Base-by-base conservation (phyloP, 805 yeast genomes). In the Candida suzukii region DNA sequence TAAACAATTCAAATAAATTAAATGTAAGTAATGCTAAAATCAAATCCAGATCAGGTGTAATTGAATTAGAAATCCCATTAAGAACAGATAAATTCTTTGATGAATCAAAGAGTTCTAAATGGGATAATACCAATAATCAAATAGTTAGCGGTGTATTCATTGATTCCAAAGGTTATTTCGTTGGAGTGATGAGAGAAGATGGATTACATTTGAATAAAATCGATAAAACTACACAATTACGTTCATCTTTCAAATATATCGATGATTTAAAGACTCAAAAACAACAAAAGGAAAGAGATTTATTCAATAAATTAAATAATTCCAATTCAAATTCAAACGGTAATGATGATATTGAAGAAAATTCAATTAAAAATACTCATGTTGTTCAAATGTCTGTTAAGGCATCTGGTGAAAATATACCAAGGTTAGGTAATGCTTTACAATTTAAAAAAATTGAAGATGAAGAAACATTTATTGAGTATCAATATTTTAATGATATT, bases 341-440 rank as follows among this genome's bases (percentile, higher is more conserved):
- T n/a, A n/a, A 19, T 29, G 24, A 38, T 11, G 18, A 9, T 9
- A 22, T 25, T 29, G 34, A 27, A 9, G 35, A 33, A 24, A 22
- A 32, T 18, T n/a, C 20, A 19, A n/a, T 16, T 9, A 35, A 42
- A 13, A 51, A 49, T 32, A 72, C 78, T 2, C 79, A 80, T 42
- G 81, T 84, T 19, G 83, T 84, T 24, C 88, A 86, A 39, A 79
- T 83, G 87, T 71, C 84, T 14, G 91, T 83, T 4, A 83, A 80
- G 53, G 68, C 79, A 20, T 67, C 72, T 25, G 81, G 74, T 48
- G 75, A 73, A 33, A 71, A 75, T 3, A 79, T 79, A 39, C 71
- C 70, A 13, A 70, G 84, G 53, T 67, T 79, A 44, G 80, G 86
- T 14, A 83, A 83, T n/a, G 87, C 90, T 0, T 63, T 84, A 22